A percentile compares a stretch with the other conserved stretches of the same genome.
phyloP scores from a whole-genome alignment of 208 protist genomes.

The Crithidia fasciculata region DNA sequence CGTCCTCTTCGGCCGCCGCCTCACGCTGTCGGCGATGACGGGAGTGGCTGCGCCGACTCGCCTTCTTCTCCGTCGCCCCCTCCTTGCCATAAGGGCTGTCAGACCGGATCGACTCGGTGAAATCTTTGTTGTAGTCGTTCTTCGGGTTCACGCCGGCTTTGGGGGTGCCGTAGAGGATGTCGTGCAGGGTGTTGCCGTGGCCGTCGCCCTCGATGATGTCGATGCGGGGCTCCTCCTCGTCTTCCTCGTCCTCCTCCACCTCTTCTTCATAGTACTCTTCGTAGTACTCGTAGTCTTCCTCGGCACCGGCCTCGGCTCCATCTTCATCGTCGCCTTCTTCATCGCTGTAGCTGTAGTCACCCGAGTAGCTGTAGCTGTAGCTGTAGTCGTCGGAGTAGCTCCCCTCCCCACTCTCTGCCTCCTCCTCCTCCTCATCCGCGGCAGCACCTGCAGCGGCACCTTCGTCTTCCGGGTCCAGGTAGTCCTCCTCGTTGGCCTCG shows the following conservation, averaged over 20 bases:
- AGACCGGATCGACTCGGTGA: constrained; percentile 14
- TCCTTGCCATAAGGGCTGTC: constrained; percentile 20
- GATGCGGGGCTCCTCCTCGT: constrained; percentile 79
- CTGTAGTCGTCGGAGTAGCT: constrained; percentile 16
- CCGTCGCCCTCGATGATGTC: constrained; percentile 65
- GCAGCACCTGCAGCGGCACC: background rate
- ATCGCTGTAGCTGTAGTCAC: constrained; percentile 23
- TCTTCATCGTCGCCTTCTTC: constrained; percentile 26
- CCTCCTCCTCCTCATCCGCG: constrained; percentile 6
- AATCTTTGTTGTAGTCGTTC: constrained; percentile 34
- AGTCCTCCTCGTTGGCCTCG: constrained; percentile 8
- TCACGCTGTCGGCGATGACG: constrained; percentile 25
- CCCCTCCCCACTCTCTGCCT: constrained; percentile 10
- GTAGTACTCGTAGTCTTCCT: constrained; percentile 57
- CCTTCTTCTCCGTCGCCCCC: constrained; percentile 11
- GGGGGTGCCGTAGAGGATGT: constrained; percentile 73
- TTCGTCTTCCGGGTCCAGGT: constrained; percentile 6
- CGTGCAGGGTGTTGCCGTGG: constrained; percentile 47
- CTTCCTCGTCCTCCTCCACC: constrained; percentile 66
- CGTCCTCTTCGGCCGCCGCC: background rate
- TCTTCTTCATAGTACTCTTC: constrained; percentile 73
- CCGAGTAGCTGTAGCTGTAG: constrained; percentile 33
- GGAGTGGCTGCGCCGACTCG: constrained; percentile 12
- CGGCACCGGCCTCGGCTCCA: constrained; percentile 23
- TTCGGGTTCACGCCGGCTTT: constrained; percentile 45